Evolutionary conservation across 371 early-diverging fungal species (phyloP), one percentile per base, ranked within the genome.

Genomic region (Dipsacomyces acuminosporus): DNA sequence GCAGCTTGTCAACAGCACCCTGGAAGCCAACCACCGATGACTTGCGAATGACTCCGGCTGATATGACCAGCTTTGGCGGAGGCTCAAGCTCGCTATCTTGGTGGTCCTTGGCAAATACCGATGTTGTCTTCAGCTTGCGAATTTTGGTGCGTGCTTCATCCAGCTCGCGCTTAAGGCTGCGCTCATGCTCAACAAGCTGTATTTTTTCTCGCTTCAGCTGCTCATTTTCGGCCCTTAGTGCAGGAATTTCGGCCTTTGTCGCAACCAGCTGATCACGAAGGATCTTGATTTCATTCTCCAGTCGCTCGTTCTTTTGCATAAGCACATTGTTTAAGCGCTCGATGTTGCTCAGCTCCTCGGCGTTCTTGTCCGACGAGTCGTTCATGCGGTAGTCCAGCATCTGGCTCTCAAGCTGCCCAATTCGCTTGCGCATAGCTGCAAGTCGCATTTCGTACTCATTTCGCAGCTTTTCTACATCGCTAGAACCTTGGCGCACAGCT

Each of bases 1-100:
- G 67, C n/a, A 94, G 72, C n/a, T 81, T 82, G 56, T 89, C 88
- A 40, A 94, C 82, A 2, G 91, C 86, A 13, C 80, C 77, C 48
- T 92, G 89, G 76, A 89, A 95, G 11, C 83, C 75, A 25, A 77
- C 76, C 22, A 94, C 69, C 17, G 77, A 74, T 8, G 76, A 76
- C 24, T 83, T 80, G 6, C 83, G 80, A 36, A 90, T 80, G 9
- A 79, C 81, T 9, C 89, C 93, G n/a, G 80, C 79, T 5, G 59
- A 25, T 60, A 76, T 58, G 78, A 82, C 48, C 33, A 72, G 73
- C 22, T 64, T 71, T 1, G 75, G 73, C 15, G 71, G 64, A 38
- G 74, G 74, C n/a, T 64, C 66, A 51, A 70, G 45, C 33, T 65
- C 71, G 11, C 59, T 38, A 15, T 65, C 64, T 5, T 65, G 66